Base-by-base conservation (phyloP, 148 eudicot species). In the Diospyros kaki region DNA sequence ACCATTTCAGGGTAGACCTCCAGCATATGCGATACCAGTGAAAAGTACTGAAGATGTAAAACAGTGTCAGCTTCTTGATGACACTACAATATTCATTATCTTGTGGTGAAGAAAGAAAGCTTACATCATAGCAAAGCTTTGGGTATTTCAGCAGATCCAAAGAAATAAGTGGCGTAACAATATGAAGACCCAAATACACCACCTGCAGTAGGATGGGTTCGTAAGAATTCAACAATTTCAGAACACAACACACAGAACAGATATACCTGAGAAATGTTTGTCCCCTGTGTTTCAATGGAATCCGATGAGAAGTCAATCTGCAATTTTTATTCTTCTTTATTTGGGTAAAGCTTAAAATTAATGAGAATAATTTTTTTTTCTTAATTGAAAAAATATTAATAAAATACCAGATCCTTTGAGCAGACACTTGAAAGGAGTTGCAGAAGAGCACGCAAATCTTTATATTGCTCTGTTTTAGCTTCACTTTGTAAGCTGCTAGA, bases 1-100 rank as follows among this genome's bases (percentile, higher is more conserved):
- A 92, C 84, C 93, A 95, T 89, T 84, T 95, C 97, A 15, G 97
- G 99, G 78, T 95, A 90, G 72, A 92, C 97, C 84, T 95, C 99
- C 87, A 95, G 86, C 96, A 95, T 84, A 82, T 95, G 96, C 40
- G 99, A 92, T 69, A 95, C 84, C 79, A 95, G 83, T 1, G 91
- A 88, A 81, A 95, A 92, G 76, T 90, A 93, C 99, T 95, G 90
- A 82, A 75, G 58, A 58, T 11, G 73, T 18, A 77, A 68, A 43
- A 17, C 17, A 58, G 66, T 81, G 5, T 70, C 72, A 73, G 58
- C 75, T 56, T 63, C 61, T 39, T 39, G 65, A 76, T 41, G 58
- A 52, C 58, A 58, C 59, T 9, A 75, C 56, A 2, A 6, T 6
- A 68, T 8, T 14, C 65, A n/a, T 39, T 46, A 4, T 39, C 17